Base-by-base conservation (phyloP, 192 early-diverging fungal species). In the Podila epicladia region DNA sequence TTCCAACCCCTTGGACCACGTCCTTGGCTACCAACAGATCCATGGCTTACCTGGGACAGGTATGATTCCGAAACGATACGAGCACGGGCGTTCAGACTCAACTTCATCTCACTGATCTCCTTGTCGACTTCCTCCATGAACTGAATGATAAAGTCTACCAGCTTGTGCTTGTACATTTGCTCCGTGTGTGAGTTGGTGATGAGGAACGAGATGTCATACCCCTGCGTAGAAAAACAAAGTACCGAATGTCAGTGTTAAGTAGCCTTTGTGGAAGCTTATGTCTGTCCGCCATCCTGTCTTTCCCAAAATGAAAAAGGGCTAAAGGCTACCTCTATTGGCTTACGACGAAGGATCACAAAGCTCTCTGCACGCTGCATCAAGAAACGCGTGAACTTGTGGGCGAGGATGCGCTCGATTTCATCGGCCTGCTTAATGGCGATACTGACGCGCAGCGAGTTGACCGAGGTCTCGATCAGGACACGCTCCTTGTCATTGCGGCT, bases 101-200 rank as follows among this genome's bases (percentile, higher is more conserved):
- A 88, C 86, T 97, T 97, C 95, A 98, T 98, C 82, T 98, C 97
- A 76, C 94, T 96, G 74, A 99, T 99, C 80, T 99, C 97, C 88
- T 96, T 97, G 85, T 99, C 97, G 22, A 99, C 97, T 70, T 97
- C 97, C 82, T 99, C 97, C 97, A 99, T 99, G 77, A 99, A 99
- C 87, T 97, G 94, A 63, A 99, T 93, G 74, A 98, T 96, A 84
- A 99, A 99, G 86, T 99, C 97, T 13, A 99, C 97, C 74, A 99
- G 85, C 85, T 99, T 99, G 89, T 99, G 96, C 89, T 98, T 98
- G 84, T 91, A 96, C 97, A 99, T 98, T 82, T 95, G 94, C 84
- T 99, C 97, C 5, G 97, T 97, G 73, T 99, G 97, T 87, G 92
- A 89, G 88, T 99, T 98, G 64, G 97, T 99, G 60, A 99, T 92